Base-by-base conservation (phyloP, 176 grass and related monocot genomes). In the Ampelocalamus luodianensis region DNA sequence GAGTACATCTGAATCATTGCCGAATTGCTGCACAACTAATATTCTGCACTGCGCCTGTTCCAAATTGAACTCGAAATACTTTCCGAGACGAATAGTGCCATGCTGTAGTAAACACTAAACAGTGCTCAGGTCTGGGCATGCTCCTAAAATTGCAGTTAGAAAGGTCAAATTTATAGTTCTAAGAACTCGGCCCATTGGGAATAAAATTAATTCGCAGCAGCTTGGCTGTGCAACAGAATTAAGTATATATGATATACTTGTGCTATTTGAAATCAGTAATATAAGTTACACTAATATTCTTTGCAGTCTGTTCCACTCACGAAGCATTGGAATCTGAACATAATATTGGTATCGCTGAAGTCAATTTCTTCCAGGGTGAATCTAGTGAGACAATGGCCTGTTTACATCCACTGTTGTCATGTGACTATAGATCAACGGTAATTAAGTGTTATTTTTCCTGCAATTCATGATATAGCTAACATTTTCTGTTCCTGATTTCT, bases 401-500 rank as follows among this genome's bases (percentile, higher is more conserved):
- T 75, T 62, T 81, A 27, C 68, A 85, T 61, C 78, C n/a, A 48
- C 56, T 43, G 13, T 60, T 56, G 15, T 68, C 76, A 85, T 78
- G 48, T 80, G 87, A 75, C 58, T 37, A 16, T 75, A 17, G 64
- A 68, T 67, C 76, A 13, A 68, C 16, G 63, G 82, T 58, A 68
- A 81, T 39, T 55, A 59, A 72, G 26, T 20, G 10, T 26, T 12
- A 20, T 29, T 60, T 50, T 80, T 71, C 37, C 12, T 77, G 12
- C 38, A 59, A 29, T 46, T 11, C 45, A 6, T 36, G 38, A 12
- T 55, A 49, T 17, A 60, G 54, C 24, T 55, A 74, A 20, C 45
- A 20, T n/a, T 74, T 72, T 44, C 37, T 59, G 13, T 29, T 34
- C 26, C 22, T 54, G 13, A 55, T 74, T 73, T 55, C 72, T 58